Conservation (phyloP, 129 eudicot species). For the Flaveria bidentis region DNA sequence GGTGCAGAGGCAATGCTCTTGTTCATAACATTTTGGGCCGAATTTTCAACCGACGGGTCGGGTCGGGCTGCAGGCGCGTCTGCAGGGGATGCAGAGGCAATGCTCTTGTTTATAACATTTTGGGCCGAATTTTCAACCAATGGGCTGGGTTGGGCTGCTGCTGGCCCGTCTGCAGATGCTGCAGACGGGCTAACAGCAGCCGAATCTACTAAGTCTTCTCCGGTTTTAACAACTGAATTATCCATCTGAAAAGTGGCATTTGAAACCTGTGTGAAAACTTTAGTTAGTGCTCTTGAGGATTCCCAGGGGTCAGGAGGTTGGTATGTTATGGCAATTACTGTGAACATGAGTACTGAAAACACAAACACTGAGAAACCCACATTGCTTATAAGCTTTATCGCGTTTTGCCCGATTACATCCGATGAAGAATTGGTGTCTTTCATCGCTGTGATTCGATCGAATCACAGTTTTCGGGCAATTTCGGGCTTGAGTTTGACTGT, state of each 20-base stretch:
- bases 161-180: slow-evolving; percentile 4
- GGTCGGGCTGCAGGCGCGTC: slow-evolving; percentile 48
- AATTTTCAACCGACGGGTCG: slow-evolving; percentile 32
- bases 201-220: slow-evolving; percentile 62
- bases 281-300: slow-evolving; percentile 79
- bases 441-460: slow-evolving; percentile 39
- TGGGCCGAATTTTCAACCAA: background rate
- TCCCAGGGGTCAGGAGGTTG: slow-evolving; percentile 99
- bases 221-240: slow-evolving; percentile 75
- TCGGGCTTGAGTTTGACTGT: slow-evolving; percentile 11
- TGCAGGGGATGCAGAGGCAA: background rate
- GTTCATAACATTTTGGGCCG: background rate
- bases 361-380: slow-evolving; percentile 92
- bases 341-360: slow-evolving; percentile 70
- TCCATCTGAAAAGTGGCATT: slow-evolving; percentile 88
- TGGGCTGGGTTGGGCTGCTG: slow-evolving; percentile 28
- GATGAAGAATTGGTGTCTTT: slow-evolving; percentile 54
- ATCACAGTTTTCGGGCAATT: background rate
- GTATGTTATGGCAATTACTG: slow-evolving; percentile 86
- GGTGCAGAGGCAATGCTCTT: background rate
- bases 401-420: slow-evolving; percentile 87
- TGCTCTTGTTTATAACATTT: too few species aligned
- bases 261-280: slow-evolving; percentile 68
- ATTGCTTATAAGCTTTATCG: slow-evolving; percentile 81
- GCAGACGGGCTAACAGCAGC: slow-evolving; percentile 36